Conservation (phyloP, 768 basidiomycete species). For the Leccinum arenicola region DNA sequence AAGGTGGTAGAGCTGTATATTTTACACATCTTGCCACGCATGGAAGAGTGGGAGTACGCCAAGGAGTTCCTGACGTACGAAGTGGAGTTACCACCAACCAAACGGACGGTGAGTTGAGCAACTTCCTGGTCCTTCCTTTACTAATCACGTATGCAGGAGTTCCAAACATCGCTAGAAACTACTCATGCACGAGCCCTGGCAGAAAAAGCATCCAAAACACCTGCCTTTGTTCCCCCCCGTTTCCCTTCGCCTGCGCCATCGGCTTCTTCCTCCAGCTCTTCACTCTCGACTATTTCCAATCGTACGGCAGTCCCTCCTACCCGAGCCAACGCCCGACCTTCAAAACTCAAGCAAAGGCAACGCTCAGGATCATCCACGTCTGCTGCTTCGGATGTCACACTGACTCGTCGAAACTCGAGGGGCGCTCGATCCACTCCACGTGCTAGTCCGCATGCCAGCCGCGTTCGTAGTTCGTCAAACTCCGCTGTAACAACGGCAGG, state of each 20-base stretch:
- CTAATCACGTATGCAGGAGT: conserved; percentile 23
- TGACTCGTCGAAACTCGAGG: conserved; percentile 16
- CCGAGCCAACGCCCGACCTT: not conserved
- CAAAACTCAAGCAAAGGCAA: conserved; percentile 14
- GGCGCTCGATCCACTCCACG: conserved; percentile 9
- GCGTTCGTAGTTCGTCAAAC: conserved; percentile 11
- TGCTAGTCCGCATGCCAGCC: conserved; percentile 14
- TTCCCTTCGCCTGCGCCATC: conserved; percentile 52
- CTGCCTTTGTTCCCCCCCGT: conserved; percentile 28
- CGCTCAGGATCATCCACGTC: conserved; percentile 24
- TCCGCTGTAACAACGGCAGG: conserved; percentile 14
- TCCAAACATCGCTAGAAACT: conserved; percentile 31
- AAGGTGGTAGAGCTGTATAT: conserved; percentile 78
- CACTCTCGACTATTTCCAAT: conserved; percentile 68
- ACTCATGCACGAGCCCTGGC: conserved; percentile 26
- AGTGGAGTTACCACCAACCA: conserved; percentile 50
- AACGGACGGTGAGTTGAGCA: conserved; percentile 47
- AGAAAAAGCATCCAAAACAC: conserved; percentile 14
- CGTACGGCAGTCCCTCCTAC: conserved; percentile 61
- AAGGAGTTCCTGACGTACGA: conserved; percentile 75
- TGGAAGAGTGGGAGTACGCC: conserved; percentile 80
- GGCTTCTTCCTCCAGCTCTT: conserved; percentile 58
- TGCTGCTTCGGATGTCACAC: conserved; percentile 23
- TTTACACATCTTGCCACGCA: conserved; percentile 64
- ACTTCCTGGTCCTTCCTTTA: not conserved